Evolutionary conservation across 2,329 filamentous ascomycete genomes (phyloP).

Genomic region (Neonectria sp.): DNA sequence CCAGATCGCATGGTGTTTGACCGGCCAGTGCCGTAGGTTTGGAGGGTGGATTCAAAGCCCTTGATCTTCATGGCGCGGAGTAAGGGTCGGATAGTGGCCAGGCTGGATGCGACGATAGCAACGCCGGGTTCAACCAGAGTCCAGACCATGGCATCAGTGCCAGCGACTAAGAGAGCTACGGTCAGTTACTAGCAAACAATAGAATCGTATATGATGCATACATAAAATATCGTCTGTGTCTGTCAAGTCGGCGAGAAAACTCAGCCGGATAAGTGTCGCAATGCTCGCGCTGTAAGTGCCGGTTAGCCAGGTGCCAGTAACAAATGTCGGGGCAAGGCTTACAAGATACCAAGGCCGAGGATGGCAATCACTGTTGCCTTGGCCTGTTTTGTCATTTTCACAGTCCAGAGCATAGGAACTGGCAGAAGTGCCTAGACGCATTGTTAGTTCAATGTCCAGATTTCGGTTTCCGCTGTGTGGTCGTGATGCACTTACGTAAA

Average conservation of each 20-base stretch:
- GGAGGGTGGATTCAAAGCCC: constrained; percentile 62
- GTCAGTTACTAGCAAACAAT: constrained; percentile 33
- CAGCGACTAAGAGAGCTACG: constrained; percentile 54
- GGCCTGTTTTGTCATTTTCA: constrained; percentile 67
- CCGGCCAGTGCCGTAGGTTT: constrained; percentile 51
- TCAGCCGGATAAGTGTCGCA: constrained; percentile 67
- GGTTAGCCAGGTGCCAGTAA: constrained; percentile 30
- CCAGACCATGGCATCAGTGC: constrained; percentile 69
- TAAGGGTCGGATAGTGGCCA: constrained; percentile 69
- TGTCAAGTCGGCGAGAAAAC: constrained; percentile 62
- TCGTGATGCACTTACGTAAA: constrained; percentile 58
- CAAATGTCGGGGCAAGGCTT: constrained; percentile 32
- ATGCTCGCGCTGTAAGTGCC: constrained; percentile 61
- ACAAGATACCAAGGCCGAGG: constrained; percentile 67
- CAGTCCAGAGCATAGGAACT: constrained; percentile 69
- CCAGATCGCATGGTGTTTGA: constrained; percentile 47
- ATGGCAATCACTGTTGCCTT: constrained; percentile 67
- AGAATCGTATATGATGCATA: constrained; percentile 45
- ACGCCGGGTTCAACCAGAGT: constrained; percentile 71
- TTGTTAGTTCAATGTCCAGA: constrained; percentile 23
- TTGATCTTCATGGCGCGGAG: constrained; percentile 63
- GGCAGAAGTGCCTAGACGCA: constrained; percentile 61
- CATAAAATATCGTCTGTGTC: constrained; percentile 64
- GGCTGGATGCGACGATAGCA: constrained; percentile 67
- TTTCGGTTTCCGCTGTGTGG: too few species aligned